These are phyloP conservation scores for Agaricales sp. DNA, from an alignment of 1,284 basidiomycete species.

Conservation along the genomic window DNA sequence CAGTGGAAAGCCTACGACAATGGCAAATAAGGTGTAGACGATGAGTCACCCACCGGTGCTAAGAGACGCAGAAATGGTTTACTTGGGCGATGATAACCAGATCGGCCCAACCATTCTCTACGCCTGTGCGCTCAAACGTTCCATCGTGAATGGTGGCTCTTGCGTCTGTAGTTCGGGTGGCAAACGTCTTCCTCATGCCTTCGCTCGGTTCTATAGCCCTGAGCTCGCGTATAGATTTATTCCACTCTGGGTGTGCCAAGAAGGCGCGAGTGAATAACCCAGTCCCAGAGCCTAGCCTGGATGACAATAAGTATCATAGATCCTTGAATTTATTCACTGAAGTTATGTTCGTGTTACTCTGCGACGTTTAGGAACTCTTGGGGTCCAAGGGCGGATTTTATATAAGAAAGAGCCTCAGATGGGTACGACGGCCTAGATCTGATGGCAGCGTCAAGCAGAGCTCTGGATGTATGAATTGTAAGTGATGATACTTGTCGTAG, in stretches of 20 bases:
- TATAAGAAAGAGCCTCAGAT: slow-evolving; percentile 38
- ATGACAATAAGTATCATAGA: slow-evolving; percentile 1
- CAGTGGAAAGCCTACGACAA: slow-evolving; percentile 64
- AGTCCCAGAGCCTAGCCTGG: slow-evolving; percentile 62
- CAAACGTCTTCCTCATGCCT: slow-evolving; percentile 61
- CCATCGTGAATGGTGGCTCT: slow-evolving; percentile 46
- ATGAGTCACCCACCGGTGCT: not conserved
- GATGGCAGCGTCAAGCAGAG: slow-evolving; percentile 7
- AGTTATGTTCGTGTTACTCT: slow-evolving; percentile 38
- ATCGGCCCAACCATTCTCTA: slow-evolving; percentile 62
- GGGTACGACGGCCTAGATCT: slow-evolving; percentile 71
- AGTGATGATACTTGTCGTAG: slow-evolving; percentile 48
- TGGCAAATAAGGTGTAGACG: slow-evolving; percentile 3
- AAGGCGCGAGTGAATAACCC: slow-evolving; percentile 74
- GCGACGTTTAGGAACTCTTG: slow-evolving; percentile 44
- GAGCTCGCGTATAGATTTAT: slow-evolving; percentile 35
- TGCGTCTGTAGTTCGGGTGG: slow-evolving; percentile 36
- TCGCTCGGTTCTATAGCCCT: slow-evolving; percentile 64
- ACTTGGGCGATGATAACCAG: slow-evolving; percentile 68
- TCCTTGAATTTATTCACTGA: not conserved
- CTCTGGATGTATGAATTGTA: slow-evolving; percentile 1
- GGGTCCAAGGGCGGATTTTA: slow-evolving; percentile 34
- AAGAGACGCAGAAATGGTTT: not conserved
- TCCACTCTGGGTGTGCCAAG: slow-evolving; percentile 49
- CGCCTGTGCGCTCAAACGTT: slow-evolving; percentile 49